Evolutionary conservation across 257 asterid species (phyloP).

Genomic region (Solanum okadae): DNA sequence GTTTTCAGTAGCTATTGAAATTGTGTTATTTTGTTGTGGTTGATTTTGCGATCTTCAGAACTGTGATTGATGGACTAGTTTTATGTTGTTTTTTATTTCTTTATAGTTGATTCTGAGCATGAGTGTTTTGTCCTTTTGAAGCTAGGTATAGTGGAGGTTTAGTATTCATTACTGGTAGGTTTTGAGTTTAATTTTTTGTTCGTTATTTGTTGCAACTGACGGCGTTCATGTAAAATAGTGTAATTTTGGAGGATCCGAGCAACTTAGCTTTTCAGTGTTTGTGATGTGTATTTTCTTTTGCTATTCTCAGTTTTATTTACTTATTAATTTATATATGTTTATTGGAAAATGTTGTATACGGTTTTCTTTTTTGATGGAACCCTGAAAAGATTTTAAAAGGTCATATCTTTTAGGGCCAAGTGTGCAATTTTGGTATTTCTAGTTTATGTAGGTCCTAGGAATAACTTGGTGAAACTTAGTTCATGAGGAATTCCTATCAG

Average conservation of each 20-base stretch:
- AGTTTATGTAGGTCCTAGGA: not conserved
- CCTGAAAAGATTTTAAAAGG: not conserved
- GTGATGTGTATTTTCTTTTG: not conserved
- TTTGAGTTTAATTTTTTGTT: not conserved
- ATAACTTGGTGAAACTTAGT: not conserved
- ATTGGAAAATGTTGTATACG: not conserved
- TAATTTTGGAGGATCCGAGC: not conserved
- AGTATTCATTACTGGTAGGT: not conserved
- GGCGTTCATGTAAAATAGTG: not conserved
- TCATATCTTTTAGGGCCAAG: not conserved
- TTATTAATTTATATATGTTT: not conserved
- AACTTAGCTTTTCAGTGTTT: not conserved
- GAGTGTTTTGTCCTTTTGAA: not conserved
- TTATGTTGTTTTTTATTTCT: not conserved
- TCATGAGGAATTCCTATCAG: not conserved
- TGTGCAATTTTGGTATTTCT: not conserved
- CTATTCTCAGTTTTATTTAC: not conserved
- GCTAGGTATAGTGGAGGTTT: not conserved
- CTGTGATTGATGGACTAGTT: not conserved
- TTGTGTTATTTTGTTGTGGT: not conserved
- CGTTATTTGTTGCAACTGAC: not conserved
- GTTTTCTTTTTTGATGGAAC: not conserved
- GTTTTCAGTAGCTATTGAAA: not conserved
- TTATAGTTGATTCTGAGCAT: not conserved
- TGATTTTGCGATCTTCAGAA: not conserved